These are phyloP conservation scores for Haematococcus sp. DNA, from an alignment of 139 green algal genomes.

Conservation along the genomic window DNA sequence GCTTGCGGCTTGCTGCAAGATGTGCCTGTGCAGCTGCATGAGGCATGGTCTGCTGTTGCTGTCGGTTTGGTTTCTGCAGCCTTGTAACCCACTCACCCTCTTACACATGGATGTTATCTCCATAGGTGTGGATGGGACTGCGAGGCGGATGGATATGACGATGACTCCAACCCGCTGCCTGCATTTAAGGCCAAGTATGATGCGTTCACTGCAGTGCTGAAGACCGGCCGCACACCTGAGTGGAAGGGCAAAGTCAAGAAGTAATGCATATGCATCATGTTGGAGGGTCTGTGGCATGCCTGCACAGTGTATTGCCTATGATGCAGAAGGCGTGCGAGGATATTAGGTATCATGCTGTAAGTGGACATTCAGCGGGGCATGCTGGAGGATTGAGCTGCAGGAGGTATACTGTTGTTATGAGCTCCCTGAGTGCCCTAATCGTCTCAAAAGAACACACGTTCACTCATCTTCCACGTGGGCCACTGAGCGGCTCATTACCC, in stretches of 20 bases:
- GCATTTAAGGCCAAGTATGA: slow-evolving; percentile 47
- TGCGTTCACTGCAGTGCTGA: slow-evolving; percentile 44
- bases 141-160: slow-evolving; percentile 71
- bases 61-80: no score
- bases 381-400: no score
- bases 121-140: slow-evolving; percentile 64
- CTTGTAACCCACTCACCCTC: no score
- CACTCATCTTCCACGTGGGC: no score
- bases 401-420: no score
- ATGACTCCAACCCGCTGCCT: slow-evolving; percentile 72
- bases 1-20: background rate
- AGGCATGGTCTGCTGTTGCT: no score
- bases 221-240: slow-evolving; percentile 40
- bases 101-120: no score
- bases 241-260: slow-evolving; percentile 33
- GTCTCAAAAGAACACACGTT: no score
- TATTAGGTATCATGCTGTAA: background rate
- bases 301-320: background rate
- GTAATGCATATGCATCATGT: background rate
- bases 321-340: no score
- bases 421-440: no score
- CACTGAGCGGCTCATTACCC: no score
- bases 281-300: background rate
- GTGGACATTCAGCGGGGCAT: slow-evolving; percentile 6
- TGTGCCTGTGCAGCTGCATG: background rate